These are phyloP conservation scores for Arxiozyma slooffiae DNA, from an alignment of 1,139 yeast genomes.

Conservation along the genomic window DNA sequence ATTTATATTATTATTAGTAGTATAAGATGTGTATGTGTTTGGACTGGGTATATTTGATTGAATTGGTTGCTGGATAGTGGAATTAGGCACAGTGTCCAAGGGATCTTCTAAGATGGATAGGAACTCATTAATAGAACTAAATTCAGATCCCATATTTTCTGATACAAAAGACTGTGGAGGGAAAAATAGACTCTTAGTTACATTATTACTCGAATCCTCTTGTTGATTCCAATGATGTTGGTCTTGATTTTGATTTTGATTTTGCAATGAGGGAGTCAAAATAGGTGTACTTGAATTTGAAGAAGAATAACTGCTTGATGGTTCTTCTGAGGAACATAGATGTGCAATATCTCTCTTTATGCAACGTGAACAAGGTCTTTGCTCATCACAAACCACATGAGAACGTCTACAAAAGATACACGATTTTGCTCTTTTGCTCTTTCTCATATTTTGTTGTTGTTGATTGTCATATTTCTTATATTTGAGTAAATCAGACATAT, in stretches of 20 bases:
- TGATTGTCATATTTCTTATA: not conserved
- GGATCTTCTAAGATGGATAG: slow-evolving; percentile 87
- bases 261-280: not conserved
- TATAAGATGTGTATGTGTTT: slow-evolving; percentile 1
- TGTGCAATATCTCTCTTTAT: slow-evolving; percentile 83
- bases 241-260: not conserved
- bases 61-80: not conserved
- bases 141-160: slow-evolving; percentile 90
- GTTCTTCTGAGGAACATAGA: slow-evolving; percentile 65
- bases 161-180: slow-evolving; percentile 58
- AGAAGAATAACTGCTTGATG: not conserved
- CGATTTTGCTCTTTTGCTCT: slow-evolving; percentile 35
- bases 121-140: slow-evolving; percentile 81
- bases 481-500: not conserved
- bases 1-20: not conserved
- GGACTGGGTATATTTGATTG: not conserved
- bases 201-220: not conserved
- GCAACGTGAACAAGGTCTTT: slow-evolving; percentile 82
- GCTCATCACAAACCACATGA: slow-evolving; percentile 87
- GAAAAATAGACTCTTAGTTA: slow-evolving; percentile 4
- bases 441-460: not conserved
- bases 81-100: slow-evolving; percentile 24
- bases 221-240: too few species aligned
- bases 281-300: slow-evolving; percentile 18
- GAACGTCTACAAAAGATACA: slow-evolving; percentile 90